Evolutionary conservation across 257 asterid genomes (phyloP), one percentile per base, ranked within the genome.

Genomic region (Misopates orontium): DNA sequence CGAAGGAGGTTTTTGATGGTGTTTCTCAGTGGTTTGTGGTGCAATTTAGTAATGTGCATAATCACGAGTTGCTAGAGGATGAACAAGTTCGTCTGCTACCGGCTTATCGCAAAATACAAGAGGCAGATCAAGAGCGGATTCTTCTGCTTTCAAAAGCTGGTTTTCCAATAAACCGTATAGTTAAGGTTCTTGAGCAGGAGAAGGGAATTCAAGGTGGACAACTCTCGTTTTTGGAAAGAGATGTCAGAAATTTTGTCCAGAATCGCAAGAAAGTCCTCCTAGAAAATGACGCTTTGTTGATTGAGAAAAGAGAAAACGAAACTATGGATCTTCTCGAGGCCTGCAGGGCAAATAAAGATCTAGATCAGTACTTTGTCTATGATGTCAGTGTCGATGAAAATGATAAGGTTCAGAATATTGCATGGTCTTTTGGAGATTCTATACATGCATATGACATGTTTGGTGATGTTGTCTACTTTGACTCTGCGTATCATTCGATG

Each of bases 61-160:
- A 84, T 73, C 92, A 84, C 40, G 89, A 84, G 68, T 84, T 87
- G 10, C 71, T 87, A 23, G 90, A 85, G 75, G 92, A 82, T 71
- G 86, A 87, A 59, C 89, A 80, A 70, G 89, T 87, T 51, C 85
- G 92, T 5, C 66, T 85, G 45, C 70, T 85, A 32, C 95, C 90
- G 25, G 92, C 95, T 67, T 85, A 87, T 70, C 88, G 93, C 60
- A 87, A 85, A 67, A 87, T 87, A 62, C 80, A 78, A 0, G 95
- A 85, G 75, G 64, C 81, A 0, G 95, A 87, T 76, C 93, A 83
- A 71, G 93, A 87, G 61, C 65, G 84, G 23, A 85, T 85, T 73
- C 76, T 85, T 64, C 78, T 87, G 68, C 86, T 83, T 55, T 79
- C 88, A 0, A 85, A 81, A 75, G 90, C 93, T 68, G 88, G 95